A percentile compares a stretch with the other conserved stretches of the same genome.
Evolutionary conservation across 805 yeast genomes (phyloP).

Genomic region (Candida loeiensis): DNA sequence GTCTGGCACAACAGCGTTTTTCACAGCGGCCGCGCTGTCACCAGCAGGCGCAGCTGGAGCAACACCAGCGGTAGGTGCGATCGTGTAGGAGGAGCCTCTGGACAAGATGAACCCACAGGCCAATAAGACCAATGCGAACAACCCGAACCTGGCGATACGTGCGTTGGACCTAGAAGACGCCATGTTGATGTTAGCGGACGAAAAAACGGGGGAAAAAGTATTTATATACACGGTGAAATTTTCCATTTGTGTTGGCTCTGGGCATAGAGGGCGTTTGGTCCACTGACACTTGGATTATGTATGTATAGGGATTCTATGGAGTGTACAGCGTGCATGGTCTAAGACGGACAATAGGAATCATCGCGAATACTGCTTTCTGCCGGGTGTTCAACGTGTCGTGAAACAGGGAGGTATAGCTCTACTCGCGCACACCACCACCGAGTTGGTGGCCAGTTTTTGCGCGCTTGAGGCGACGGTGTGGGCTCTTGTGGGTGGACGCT

Average conservation of each 20-base stretch:
- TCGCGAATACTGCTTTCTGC: too few species aligned
- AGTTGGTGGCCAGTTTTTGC: background rate
- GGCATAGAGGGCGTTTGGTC: background rate
- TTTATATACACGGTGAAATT: slow-evolving; percentile 7
- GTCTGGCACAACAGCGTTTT: slow-evolving; percentile 9
- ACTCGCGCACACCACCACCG: too few species aligned
- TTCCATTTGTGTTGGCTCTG: too few species aligned
- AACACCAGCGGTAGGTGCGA: slow-evolving; percentile 5
- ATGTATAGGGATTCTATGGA: too few species aligned
- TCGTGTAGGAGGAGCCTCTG: slow-evolving; percentile 45
- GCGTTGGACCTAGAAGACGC: slow-evolving; percentile 43
- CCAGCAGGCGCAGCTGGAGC: slow-evolving; percentile 9
- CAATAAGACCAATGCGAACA: slow-evolving; percentile 44
- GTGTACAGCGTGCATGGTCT: too few species aligned
- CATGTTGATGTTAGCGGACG: slow-evolving; percentile 20
- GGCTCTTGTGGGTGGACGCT: background rate
- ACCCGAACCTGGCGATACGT: slow-evolving; percentile 45
- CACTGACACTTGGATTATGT: too few species aligned
- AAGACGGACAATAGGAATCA: too few species aligned
- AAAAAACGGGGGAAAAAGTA: slow-evolving; percentile 1
- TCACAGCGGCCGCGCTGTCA: slow-evolving; percentile 6
- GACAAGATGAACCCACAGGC: slow-evolving; percentile 48
- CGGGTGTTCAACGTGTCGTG: too few species aligned
- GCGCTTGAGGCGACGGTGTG: background rate
- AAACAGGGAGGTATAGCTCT: too few species aligned